Conservation (phyloP, 352 stramenopile species). For the Globisporangium rhizosaccharum region DNA sequence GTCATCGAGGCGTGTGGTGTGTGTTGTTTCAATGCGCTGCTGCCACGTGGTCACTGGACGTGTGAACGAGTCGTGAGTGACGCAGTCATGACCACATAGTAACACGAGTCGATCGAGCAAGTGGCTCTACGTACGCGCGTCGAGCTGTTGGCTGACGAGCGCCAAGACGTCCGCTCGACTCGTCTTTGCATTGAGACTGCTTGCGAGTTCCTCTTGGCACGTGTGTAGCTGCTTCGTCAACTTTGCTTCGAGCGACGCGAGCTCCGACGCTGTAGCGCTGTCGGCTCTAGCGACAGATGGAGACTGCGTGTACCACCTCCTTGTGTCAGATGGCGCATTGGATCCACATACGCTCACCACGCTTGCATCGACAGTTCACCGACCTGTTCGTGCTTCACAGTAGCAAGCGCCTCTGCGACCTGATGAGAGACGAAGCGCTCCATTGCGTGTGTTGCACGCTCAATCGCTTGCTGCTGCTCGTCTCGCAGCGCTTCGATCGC, state of each 20-base stretch:
- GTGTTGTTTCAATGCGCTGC: conserved; percentile 31
- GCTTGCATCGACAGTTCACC: conserved; percentile 2
- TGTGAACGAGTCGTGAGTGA: background rate
- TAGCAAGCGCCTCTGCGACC: background rate
- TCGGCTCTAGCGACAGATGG: conserved; percentile 1
- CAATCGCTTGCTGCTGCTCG: background rate
- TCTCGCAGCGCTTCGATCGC: background rate
- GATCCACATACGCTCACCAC: background rate
- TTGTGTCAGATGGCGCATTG: background rate
- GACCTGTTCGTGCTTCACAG: background rate
- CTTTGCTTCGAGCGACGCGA: conserved; percentile 16
- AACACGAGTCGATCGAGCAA: background rate
- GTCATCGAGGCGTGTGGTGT: conserved; percentile 22
- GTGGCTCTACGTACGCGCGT: conserved; percentile 21
- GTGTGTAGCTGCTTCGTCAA: conserved; percentile 16
- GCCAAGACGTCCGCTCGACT: conserved; percentile 26
- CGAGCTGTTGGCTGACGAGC: conserved; percentile 35
- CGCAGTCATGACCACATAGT: background rate
- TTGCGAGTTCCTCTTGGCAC: conserved; percentile 20
- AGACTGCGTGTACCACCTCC: too few relatives aligned
- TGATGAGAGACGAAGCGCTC: background rate
- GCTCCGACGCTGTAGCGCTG: conserved; percentile 3
- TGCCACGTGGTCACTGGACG: conserved; percentile 31
- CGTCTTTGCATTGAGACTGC: conserved; percentile 17
- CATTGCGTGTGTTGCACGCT: background rate